Conservation (phyloP, 495 filamentous ascomycete species). For the Aspergillus affinis region DNA sequence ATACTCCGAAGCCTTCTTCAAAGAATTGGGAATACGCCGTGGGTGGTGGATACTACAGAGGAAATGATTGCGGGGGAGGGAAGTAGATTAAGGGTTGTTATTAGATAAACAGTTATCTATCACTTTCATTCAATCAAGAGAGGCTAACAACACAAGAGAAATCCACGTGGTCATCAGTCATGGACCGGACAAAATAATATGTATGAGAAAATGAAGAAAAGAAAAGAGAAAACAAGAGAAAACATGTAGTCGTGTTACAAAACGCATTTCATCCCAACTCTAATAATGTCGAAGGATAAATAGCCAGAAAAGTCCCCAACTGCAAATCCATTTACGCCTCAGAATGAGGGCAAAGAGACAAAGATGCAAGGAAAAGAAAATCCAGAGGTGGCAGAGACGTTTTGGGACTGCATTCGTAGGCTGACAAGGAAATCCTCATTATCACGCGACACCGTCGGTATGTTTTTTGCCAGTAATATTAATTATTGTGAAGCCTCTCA, state of each 20-base stretch:
- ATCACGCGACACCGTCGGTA: constrained; percentile 19
- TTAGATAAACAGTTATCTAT: constrained; percentile 7
- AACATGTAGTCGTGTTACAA: neutral
- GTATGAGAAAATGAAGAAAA: neutral
- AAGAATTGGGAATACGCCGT: neutral
- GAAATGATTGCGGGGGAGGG: neutral
- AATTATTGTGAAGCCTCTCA: constrained; percentile 13
- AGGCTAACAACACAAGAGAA: neutral
- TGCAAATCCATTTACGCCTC: neutral
- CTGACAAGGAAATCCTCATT: constrained; percentile 18
- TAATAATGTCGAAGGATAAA: neutral
- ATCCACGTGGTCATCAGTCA: neutral
- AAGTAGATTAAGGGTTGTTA: neutral
- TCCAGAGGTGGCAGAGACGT: neutral
- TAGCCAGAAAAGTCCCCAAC: neutral
- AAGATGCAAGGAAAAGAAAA: constrained; percentile 4
- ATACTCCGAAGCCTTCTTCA: neutral
- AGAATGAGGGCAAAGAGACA: constrained; percentile 7
- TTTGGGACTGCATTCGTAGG: constrained; percentile 9
- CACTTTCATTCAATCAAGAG: neutral
- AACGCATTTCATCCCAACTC: neutral
- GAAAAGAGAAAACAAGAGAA: neutral
- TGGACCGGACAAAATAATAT: neutral
- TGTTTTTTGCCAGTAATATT: constrained; percentile 10
- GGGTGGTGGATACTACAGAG: neutral